Evolutionary conservation across 441 rosid genomes (phyloP).

Genomic region (Populus tomentosa): DNA sequence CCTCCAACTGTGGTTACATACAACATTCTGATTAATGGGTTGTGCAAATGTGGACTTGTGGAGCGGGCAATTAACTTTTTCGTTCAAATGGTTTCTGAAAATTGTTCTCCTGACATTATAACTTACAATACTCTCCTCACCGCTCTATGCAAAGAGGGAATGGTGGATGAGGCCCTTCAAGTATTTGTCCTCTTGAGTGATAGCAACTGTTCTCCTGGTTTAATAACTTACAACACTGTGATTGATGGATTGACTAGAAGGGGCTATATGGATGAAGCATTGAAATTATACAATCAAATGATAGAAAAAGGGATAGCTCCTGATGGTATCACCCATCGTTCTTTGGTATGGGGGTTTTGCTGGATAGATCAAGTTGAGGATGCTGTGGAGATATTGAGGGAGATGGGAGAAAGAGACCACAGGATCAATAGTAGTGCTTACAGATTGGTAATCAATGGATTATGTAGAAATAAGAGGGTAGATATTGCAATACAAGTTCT

Average conservation of each 20-base stretch:
- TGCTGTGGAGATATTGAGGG: constrained; percentile 49
- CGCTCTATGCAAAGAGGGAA: constrained; percentile 62
- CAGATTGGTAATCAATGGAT: constrained; percentile 44
- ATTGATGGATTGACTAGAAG: constrained; percentile 60
- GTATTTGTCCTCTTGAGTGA: constrained; percentile 39
- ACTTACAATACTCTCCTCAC: constrained; percentile 71
- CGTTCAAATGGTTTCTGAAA: constrained; percentile 49
- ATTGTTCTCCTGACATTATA: constrained; percentile 57
- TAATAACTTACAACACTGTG: constrained; percentile 68
- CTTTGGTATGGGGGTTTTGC: constrained; percentile 67
- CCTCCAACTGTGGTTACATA: constrained; percentile 60
- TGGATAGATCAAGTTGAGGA: constrained; percentile 43
- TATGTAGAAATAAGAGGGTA: constrained; percentile 54
- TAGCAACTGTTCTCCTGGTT: constrained; percentile 48
- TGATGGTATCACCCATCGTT: constrained; percentile 68
- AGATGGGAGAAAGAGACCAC: constrained; percentile 49
- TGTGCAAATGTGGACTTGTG: constrained; percentile 66
- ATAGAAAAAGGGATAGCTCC: constrained; percentile 49
- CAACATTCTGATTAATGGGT: constrained; percentile 73
- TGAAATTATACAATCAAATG: constrained; percentile 50
- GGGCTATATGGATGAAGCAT: constrained; percentile 51
- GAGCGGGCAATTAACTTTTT: constrained; percentile 65
- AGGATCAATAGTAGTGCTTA: constrained; percentile 46
- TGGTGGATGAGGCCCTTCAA: constrained; percentile 59
- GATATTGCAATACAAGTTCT: constrained; percentile 64